phyloP scores from a whole-genome alignment of 805 yeast species.

The Saccharomycopsis lassenensis region DNA sequence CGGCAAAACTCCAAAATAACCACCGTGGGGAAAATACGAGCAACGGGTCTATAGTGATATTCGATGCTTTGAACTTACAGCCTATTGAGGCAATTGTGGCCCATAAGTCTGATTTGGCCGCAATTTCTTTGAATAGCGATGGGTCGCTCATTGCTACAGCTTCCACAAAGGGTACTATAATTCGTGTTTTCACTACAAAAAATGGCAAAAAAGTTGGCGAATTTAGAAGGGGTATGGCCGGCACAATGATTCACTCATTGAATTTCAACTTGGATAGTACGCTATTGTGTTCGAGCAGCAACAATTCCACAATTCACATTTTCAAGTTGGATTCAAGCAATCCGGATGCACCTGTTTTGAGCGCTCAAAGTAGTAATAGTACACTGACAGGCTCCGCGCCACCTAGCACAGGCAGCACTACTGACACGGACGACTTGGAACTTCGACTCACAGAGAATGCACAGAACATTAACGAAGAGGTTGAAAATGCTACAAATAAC shows the following conservation, averaged over 20 bases:
- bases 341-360: no score
- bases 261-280: conserved; percentile 39
- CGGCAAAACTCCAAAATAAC: neutral
- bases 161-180: conserved; percentile 80
- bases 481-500: no score
- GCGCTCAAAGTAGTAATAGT: no score
- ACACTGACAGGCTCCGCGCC: no score
- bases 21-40: neutral
- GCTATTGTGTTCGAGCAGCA: conserved; percentile 45
- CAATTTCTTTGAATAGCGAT: conserved; percentile 56
- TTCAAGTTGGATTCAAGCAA: conserved; percentile 43
- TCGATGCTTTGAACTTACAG: conserved; percentile 61
- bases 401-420: no score
- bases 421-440: no score
- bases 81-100: conserved; percentile 80
- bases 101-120: conserved; percentile 68
- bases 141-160: conserved; percentile 83
- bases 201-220: conserved; percentile 47
- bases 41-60: conserved; percentile 63
- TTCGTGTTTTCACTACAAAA: conserved; percentile 65
- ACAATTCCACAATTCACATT: conserved; percentile 57
- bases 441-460: no score
- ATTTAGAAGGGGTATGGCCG: conserved; percentile 71
- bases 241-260: conserved; percentile 42
- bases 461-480: no score